Conservation (phyloP, 2,329 filamentous ascomycete species). For the Cladobotryum mycophilum region DNA sequence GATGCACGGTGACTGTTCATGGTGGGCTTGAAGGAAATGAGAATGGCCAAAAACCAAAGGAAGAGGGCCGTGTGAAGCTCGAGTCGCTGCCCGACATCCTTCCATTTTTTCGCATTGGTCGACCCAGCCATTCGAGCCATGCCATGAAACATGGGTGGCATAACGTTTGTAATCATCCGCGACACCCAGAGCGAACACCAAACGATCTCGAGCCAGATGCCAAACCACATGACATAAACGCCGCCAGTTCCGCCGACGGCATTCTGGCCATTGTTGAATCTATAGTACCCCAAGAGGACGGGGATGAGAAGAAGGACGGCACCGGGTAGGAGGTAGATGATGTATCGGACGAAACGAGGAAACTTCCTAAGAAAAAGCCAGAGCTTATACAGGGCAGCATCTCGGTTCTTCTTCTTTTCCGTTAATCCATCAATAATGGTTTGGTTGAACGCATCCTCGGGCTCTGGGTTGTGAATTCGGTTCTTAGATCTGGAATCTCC, state of each 20-base stretch:
- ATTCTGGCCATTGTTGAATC: constrained; percentile 30
- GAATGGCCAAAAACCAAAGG: constrained; percentile 83
- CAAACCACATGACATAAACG: constrained; percentile 81
- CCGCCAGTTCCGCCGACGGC: constrained; percentile 62
- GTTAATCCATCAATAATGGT: constrained; percentile 20
- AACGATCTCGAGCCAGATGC: constrained; percentile 88
- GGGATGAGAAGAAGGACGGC: constrained; percentile 40
- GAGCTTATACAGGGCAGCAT: constrained; percentile 33
- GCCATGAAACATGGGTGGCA: constrained; percentile 41
- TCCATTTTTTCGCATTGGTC: constrained; percentile 89
- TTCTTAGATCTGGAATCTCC: constrained; percentile 24
- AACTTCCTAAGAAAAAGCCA: constrained; percentile 43
- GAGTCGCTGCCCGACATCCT: constrained; percentile 76
- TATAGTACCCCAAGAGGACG: constrained; percentile 37
- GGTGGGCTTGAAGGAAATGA: constrained; percentile 79
- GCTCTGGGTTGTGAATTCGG: constrained; percentile 29
- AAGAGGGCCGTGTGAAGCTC: constrained; percentile 83
- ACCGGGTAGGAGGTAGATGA: constrained; percentile 42
- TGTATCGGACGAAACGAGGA: constrained; percentile 43
- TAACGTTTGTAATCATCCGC: constrained; percentile 45
- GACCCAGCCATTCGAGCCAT: constrained; percentile 69
- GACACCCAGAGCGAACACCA: constrained; percentile 88
- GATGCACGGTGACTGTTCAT: constrained; percentile 54
- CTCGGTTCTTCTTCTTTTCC: constrained; percentile 25
- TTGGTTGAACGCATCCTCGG: constrained; percentile 43